phyloP scores from a whole-genome alignment of 805 yeast genomes.

The Kluyveromyces nonfermentans region DNA sequence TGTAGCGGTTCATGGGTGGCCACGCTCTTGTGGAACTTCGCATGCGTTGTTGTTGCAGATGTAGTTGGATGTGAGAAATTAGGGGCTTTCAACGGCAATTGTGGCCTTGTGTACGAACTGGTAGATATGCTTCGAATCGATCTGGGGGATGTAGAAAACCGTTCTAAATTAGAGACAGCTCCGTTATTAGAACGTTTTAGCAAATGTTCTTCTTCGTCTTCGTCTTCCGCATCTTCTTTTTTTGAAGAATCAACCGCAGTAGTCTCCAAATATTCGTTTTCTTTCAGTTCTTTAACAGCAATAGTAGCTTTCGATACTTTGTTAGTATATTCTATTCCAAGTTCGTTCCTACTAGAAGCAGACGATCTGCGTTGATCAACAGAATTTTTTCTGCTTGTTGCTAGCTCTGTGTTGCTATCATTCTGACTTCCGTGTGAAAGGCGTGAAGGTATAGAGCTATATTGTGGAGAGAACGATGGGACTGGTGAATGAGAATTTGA shows the following conservation, averaged over 20 bases:
- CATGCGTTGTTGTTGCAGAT: slow-evolving; percentile 26
- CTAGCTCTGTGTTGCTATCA: slow-evolving; percentile 5
- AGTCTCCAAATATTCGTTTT: slow-evolving; percentile 5
- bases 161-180: background rate
- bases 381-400: slow-evolving; percentile 2
- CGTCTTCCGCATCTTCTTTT: slow-evolving; percentile 8
- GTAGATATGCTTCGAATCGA: slow-evolving; percentile 21
- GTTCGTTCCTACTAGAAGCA: background rate
- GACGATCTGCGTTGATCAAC: background rate
- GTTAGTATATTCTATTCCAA: slow-evolving; percentile 1
- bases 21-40: slow-evolving; percentile 21
- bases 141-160: slow-evolving; percentile 18
- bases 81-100: slow-evolving; percentile 19
- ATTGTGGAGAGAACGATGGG: slow-evolving; percentile 24
- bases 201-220: slow-evolving; percentile 17
- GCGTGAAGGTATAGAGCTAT: slow-evolving; percentile 25
- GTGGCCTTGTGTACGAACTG: slow-evolving; percentile 18
- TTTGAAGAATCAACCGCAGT: background rate
- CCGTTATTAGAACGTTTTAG: slow-evolving; percentile 6
- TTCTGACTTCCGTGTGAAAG: slow-evolving; percentile 15
- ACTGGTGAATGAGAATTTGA: slow-evolving; percentile 30
- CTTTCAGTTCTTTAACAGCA: slow-evolving; percentile 5
- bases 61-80: slow-evolving; percentile 27
- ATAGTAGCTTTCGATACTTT: slow-evolving; percentile 6
- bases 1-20: slow-evolving; percentile 1